These are phyloP conservation scores for Suillus decipiens DNA, from an alignment of 768 basidiomycete genomes.

Conservation along the genomic window DNA sequence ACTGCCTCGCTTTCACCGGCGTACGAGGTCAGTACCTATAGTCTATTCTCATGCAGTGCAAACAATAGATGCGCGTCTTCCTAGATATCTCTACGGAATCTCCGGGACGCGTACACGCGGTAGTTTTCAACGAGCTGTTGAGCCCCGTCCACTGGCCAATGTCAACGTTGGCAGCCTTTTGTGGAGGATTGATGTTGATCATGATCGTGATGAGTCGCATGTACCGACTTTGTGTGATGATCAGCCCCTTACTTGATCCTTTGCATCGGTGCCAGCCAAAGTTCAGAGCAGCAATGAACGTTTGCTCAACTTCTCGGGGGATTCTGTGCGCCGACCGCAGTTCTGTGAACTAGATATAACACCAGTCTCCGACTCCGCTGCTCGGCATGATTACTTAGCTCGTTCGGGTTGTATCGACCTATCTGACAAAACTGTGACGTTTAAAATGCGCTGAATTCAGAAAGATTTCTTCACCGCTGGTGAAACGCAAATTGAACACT, in stretches of 20 bases:
- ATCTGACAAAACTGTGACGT: no score
- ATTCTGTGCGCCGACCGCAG: background rate
- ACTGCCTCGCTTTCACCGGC: constrained; percentile 51
- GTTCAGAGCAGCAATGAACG: background rate
- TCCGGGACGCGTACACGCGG: constrained; percentile 31
- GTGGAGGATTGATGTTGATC: background rate
- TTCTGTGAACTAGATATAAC: no score
- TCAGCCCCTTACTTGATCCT: background rate
- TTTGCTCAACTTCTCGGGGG: background rate
- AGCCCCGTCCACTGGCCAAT: background rate
- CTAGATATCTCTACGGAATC: constrained; percentile 30
- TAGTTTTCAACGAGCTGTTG: constrained; percentile 10
- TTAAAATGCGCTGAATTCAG: no score
- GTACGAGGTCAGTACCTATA: constrained; percentile 63
- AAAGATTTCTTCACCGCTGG: no score
- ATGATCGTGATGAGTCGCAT: background rate
- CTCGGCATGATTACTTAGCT: background rate
- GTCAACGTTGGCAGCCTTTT: background rate
- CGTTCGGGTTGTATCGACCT: background rate
- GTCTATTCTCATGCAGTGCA: background rate
- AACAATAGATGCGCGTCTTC: constrained; percentile 11
- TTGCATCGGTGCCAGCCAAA: background rate
- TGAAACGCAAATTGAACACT: no score
- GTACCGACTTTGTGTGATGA: background rate
- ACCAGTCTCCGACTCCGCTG: background rate